These are phyloP conservation scores for Penicillium sp. DNA, from an alignment of 2,329 filamentous ascomycete genomes.

Conservation along the genomic window DNA sequence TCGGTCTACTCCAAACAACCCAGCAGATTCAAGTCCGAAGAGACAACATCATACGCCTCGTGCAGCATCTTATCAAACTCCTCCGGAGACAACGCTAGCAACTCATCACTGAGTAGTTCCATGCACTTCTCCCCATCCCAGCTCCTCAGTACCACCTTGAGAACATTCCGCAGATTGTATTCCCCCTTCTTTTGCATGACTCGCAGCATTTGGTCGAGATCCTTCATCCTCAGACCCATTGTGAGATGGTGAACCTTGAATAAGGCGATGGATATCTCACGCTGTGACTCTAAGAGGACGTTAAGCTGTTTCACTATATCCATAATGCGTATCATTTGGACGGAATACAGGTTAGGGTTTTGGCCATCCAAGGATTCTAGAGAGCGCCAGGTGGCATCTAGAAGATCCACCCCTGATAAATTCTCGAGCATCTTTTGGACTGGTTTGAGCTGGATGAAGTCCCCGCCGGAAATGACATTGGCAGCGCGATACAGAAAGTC, in stretches of 20 bases:
- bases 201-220: constrained; percentile 4
- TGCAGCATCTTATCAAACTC: constrained; percentile 1
- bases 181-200: constrained; percentile 4
- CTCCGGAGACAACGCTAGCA: background rate
- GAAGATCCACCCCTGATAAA: constrained; percentile 3
- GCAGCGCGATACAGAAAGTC: background rate
- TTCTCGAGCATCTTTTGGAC: background rate
- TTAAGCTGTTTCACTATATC: background rate
- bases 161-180: background rate
- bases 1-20: no score
- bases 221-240: constrained; percentile 5
- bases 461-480: constrained; percentile 1
- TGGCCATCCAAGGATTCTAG: constrained; percentile 4
- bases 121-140: constrained; percentile 9
- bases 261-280: background rate
- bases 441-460: background rate
- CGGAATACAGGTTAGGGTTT: background rate
- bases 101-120: constrained; percentile 8
- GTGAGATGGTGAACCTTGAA: constrained; percentile 8
- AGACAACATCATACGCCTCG: constrained; percentile 3
- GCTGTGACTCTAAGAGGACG: background rate
- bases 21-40: background rate
- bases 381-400: constrained; percentile 10
- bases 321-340: background rate
- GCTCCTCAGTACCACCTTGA: background rate